Evolutionary conservation across 192 early-diverging fungal genomes (phyloP).

Genomic region (Hyaloraphidium curvatum): DNA sequence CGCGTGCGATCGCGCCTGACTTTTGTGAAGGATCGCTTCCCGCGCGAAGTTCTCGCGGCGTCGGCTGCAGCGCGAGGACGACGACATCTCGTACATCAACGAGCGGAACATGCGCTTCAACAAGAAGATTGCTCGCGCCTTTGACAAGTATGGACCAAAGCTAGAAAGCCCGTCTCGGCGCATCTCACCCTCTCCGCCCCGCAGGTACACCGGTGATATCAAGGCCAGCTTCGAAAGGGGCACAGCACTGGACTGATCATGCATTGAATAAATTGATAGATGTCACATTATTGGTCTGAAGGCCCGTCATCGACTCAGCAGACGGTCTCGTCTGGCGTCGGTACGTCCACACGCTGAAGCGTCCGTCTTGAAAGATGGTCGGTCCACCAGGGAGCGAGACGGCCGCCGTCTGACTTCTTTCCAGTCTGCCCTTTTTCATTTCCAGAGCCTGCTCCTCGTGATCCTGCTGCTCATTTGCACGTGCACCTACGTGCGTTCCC

Average conservation of each 20-base stretch:
- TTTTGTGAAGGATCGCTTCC: slow-evolving; percentile 21
- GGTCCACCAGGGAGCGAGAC: no score
- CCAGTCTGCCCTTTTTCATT: slow-evolving; percentile 91
- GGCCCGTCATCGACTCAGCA: no score
- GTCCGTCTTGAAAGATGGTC: no score
- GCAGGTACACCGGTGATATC: background rate
- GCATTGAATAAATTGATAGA: no score
- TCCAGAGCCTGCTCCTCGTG: slow-evolving; percentile 75
- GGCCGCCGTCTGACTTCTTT: no score
- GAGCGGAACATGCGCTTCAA: slow-evolving; percentile 90
- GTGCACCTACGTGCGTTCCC: slow-evolving; percentile 80
- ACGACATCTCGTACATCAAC: slow-evolving; percentile 91
- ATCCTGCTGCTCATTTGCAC: slow-evolving; percentile 89
- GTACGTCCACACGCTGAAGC: no score
- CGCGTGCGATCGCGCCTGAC: background rate
- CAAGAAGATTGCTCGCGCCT: slow-evolving; percentile 86
- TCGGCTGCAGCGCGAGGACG: slow-evolving; percentile 41
- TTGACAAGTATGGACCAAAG: slow-evolving; percentile 86
- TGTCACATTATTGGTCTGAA: no score
- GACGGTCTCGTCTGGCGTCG: no score
- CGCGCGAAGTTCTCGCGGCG: slow-evolving; percentile 48
- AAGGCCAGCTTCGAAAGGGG: slow-evolving; percentile 65
- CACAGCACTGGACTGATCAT: slow-evolving; percentile 42
- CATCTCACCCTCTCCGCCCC: background rate
- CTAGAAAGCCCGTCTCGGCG: slow-evolving; percentile 18